Conservation (phyloP, 495 filamentous ascomycete species). For the Penicillium maclennaniae region DNA sequence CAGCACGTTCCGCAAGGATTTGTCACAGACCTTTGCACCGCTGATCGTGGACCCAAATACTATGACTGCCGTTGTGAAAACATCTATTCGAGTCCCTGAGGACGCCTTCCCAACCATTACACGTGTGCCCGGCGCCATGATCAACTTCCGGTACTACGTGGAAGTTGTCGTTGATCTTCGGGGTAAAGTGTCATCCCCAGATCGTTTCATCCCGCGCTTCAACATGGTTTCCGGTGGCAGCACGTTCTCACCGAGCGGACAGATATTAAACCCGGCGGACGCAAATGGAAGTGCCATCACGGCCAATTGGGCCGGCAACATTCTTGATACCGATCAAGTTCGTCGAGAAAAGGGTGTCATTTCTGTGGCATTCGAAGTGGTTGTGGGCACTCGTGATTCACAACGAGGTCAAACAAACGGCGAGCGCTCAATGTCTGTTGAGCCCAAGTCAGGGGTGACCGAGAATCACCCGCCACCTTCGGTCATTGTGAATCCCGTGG, state of each 20-base stretch:
- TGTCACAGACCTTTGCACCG: slow-evolving; percentile 81
- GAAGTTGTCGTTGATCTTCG: slow-evolving; percentile 91
- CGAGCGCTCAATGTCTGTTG: slow-evolving; percentile 24
- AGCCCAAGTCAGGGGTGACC: slow-evolving; percentile 17
- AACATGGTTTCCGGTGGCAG: slow-evolving; percentile 50
- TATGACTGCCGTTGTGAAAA: slow-evolving; percentile 71
- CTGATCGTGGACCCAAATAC: slow-evolving; percentile 77
- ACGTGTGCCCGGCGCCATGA: slow-evolving; percentile 82
- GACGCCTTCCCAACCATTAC: slow-evolving; percentile 91
- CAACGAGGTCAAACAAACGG: slow-evolving; percentile 52
- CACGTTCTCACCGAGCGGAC: slow-evolving; percentile 45
- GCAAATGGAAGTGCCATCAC: slow-evolving; percentile 35
- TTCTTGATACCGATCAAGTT: slow-evolving; percentile 86
- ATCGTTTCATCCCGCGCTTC: slow-evolving; percentile 57
- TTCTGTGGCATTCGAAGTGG: slow-evolving; percentile 73
- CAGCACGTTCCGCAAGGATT: slow-evolving; percentile 89
- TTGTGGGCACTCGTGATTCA: slow-evolving; percentile 85
- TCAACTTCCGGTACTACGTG: slow-evolving; percentile 88
- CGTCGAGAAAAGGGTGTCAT: slow-evolving; percentile 85
- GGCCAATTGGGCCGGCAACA: slow-evolving; percentile 63
- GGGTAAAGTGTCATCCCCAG: slow-evolving; percentile 70
- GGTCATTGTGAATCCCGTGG: slow-evolving; percentile 14
- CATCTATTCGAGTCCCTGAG: slow-evolving; percentile 80
- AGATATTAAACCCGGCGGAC: slow-evolving; percentile 44
- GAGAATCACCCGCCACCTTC: slow-evolving; percentile 2